These are phyloP conservation scores for Pezicula neosporulosa DNA, from an alignment of 2,329 filamentous ascomycete genomes.

Conservation along the genomic window DNA sequence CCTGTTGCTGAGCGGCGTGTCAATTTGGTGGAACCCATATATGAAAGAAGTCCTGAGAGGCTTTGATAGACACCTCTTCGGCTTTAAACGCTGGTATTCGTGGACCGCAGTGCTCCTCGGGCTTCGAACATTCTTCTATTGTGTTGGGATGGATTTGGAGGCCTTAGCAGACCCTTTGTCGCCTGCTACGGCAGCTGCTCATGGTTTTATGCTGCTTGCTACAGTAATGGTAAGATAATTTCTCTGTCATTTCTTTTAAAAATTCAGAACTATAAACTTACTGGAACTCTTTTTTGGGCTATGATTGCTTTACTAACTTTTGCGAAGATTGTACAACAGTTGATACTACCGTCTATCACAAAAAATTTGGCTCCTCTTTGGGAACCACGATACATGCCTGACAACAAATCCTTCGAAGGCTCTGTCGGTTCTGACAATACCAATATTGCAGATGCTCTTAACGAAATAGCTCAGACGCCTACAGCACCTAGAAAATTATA, in stretches of 20 bases:
- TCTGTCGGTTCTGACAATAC: neutral
- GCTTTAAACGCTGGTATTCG: neutral
- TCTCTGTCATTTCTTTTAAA: too few relatives aligned
- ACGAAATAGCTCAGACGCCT: neutral
- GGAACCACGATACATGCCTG: neutral
- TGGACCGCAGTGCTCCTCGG: neutral
- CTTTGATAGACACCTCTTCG: neutral
- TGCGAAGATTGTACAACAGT: too few relatives aligned
- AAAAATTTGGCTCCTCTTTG: too few relatives aligned
- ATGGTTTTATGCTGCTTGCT: too few relatives aligned
- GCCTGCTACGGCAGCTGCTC: too few relatives aligned
- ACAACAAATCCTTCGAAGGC: neutral
- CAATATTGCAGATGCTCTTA: neutral
- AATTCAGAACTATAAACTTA: too few relatives aligned
- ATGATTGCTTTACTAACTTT: too few relatives aligned
- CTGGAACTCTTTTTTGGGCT: too few relatives aligned
- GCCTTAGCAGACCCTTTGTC: neutral
- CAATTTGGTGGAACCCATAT: neutral
- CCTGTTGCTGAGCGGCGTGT: neutral
- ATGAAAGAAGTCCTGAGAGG: neutral
- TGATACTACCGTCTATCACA: too few relatives aligned
- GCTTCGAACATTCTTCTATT: neutral
- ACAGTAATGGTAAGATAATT: too few relatives aligned
- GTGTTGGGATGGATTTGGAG: neutral
- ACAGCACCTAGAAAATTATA: neutral